Evolutionary conservation across 768 basidiomycete species (phyloP).

Genomic region (Antrodiella citrinella): DNA sequence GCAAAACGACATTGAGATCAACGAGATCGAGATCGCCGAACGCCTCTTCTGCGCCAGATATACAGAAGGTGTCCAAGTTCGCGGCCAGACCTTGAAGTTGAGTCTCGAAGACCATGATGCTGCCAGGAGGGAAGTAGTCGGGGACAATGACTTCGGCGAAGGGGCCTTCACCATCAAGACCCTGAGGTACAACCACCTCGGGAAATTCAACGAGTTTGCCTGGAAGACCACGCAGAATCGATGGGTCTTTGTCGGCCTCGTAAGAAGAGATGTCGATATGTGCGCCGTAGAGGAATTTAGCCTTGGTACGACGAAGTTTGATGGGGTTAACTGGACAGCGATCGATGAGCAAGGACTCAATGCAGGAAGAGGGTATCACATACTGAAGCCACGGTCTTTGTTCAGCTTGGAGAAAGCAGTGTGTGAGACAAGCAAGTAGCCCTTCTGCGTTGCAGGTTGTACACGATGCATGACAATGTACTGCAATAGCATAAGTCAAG

Average conservation of each 20-base stretch:
- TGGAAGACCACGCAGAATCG: constrained; percentile 63
- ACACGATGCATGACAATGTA: constrained; percentile 93
- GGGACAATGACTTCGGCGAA: constrained; percentile 80
- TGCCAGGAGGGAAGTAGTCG: constrained; percentile 90
- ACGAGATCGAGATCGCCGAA: constrained; percentile 71
- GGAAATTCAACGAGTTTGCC: constrained; percentile 58
- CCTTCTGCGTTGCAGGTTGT: constrained; percentile 83
- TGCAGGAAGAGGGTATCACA: constrained; percentile 14
- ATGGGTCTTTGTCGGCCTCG: constrained; percentile 39
- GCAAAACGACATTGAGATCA: constrained; percentile 82
- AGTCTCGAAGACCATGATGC: constrained; percentile 88
- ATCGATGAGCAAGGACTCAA: background rate
- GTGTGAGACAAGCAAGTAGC: constrained; percentile 87
- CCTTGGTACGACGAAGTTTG: constrained; percentile 72
- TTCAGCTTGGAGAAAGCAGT: constrained; percentile 84
- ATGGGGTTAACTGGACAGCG: constrained; percentile 65
- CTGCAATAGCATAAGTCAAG: constrained; percentile 30
- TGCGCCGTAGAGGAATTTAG: constrained; percentile 76
- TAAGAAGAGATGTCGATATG: constrained; percentile 62
- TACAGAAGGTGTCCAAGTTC: constrained; percentile 67
- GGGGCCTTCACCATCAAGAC: constrained; percentile 56
- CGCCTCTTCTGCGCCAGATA: constrained; percentile 60
- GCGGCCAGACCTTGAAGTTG: constrained; percentile 67
- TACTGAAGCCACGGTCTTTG: constrained; percentile 76
- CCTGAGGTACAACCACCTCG: constrained; percentile 49